Conservation (phyloP, 2,329 filamentous ascomycete genomes). For the Paecilomyces dactylethromorphus region DNA sequence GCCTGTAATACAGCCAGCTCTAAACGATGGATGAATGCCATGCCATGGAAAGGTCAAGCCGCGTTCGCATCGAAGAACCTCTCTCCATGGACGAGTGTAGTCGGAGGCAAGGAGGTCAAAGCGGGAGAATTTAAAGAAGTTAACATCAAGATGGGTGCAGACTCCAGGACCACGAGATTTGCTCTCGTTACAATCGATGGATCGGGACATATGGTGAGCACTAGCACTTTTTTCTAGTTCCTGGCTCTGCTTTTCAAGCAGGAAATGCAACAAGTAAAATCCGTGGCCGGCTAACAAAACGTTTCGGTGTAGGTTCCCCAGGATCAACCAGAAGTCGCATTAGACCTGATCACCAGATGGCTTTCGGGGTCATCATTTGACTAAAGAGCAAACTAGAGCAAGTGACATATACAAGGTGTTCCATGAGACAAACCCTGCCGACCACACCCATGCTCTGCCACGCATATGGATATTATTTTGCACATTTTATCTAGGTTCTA, state of each 20-base stretch:
- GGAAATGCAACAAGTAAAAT: background rate
- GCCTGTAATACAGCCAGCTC: conserved; percentile 37
- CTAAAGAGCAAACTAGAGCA: background rate
- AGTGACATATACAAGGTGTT: no score
- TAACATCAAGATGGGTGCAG: conserved; percentile 1
- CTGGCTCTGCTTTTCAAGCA: background rate
- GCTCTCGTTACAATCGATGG: conserved; percentile 24
- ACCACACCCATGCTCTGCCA: no score
- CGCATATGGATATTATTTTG: no score
- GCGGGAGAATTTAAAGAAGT: conserved; percentile 12
- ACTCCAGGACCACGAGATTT: conserved; percentile 6
- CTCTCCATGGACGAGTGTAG: conserved; percentile 9
- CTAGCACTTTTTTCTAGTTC: background rate
- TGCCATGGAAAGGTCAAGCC: conserved; percentile 15
- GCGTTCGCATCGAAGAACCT: conserved; percentile 10
- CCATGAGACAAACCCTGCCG: no score
- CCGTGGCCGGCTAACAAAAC: background rate
- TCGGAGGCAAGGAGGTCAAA: conserved; percentile 4
- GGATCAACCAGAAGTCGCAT: conserved; percentile 8
- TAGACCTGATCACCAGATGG: conserved; percentile 4
- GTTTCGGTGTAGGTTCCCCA: conserved; percentile 3
- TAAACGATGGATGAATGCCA: conserved; percentile 10
- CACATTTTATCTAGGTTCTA: no score
- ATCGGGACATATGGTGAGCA: conserved; percentile 36
- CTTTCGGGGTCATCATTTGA: background rate